Evolutionary conservation across 257 asterid genomes (phyloP), one percentile per base, ranked within the genome.

Genomic region (Solanum chilense): DNA sequence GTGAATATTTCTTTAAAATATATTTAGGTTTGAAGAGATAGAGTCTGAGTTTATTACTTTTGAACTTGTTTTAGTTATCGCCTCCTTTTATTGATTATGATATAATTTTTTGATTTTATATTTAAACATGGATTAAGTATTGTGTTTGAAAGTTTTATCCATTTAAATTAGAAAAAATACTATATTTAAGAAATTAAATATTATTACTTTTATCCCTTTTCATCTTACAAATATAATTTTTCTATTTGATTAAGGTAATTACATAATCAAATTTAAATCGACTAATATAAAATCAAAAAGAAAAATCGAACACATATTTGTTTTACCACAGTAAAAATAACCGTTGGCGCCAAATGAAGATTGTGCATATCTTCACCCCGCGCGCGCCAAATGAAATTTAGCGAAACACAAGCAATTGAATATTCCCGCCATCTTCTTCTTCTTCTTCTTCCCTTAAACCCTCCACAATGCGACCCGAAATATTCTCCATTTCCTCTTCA

Each of bases 401-500:
- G 85, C 49, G 20, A 87, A 83, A 62, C 47, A 35, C 25, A 47
- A 4, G 25, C 14, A 73, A 29, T 66, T 23, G 87, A 81, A 21
- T 52, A 27, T 87, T 70, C 90, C 97, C 98, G 98, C 98, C 95
- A 88, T 85, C 86, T 47, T 37, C 86, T 47, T 37, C 52, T 85
- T 85, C 49, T 68, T 69, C 75, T 68, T 68, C 74, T 77, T 78
- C 88, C 44, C 39, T 62, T 83, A 62, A 52, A 81, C 31, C 42
- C 42, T 56, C 70, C 42, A 71, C 84, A 86, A 49, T 68, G 70
- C 66, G 37, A 69, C 39, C 18, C 7, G 77, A 20, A 56, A 56
- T 25, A 12, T 29, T n/a, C 73, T 73, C 76, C 25, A 41, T 62
- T 60, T 70, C 35, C 37, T 73, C 73, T 45, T 45, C 62, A 45